Evolutionary conservation across 163 green algal genomes (phyloP), one percentile per base, ranked within the genome.

Genomic region (Scenedesmus sp.): DNA sequence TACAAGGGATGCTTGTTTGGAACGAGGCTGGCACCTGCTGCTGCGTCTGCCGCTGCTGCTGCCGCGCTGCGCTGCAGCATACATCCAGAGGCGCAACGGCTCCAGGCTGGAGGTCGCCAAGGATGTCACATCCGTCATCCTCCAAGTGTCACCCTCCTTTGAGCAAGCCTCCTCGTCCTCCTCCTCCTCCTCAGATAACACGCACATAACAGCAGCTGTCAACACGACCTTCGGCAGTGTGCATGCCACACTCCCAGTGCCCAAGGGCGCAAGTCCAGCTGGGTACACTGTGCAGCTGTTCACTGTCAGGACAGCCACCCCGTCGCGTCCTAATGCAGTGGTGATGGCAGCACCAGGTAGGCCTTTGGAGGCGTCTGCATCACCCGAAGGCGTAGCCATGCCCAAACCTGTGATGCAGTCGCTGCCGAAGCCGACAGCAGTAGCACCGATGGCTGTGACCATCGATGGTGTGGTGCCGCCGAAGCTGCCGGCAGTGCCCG

Each of bases 231-330:
- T 86, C 24, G 92, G 92, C 73, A 92, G 43, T 6, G 30, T 80
- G 1, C 92, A 93, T 44, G 89, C 51, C 9, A 83, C 81, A 35
- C 56, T 94, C 18, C 49, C 83, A 40, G 85, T 93, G 0, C 92
- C 92, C 0, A 16, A 33, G 16, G 72, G 61, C 35, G 89, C 81
- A 0, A 78, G 35, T 2, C 49, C 88, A 16, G 83, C 85, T 33
- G 20, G 0, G 6, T 94, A 94, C 80, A 73, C 65, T 3, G 0
- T 94, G 13, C 33, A 40, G n/a, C 46, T 94, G 2, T 84, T 56
- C 85, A 79, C n/a, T 1, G 30, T 59, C 5, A 26, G 15, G 26
- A 22, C 3, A 24, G 24, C 85, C 10, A 33, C n/a, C 12, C 56
- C 13, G 22, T 56, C 13, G 13, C 49, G 49, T 56, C 30, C 65